Percentiles rank a stretch among this genome's conserved stretches.
Evolutionary conservation across 2,329 filamentous ascomycete genomes (phyloP).

Genomic region (Pseudogymnoascus sp.): DNA sequence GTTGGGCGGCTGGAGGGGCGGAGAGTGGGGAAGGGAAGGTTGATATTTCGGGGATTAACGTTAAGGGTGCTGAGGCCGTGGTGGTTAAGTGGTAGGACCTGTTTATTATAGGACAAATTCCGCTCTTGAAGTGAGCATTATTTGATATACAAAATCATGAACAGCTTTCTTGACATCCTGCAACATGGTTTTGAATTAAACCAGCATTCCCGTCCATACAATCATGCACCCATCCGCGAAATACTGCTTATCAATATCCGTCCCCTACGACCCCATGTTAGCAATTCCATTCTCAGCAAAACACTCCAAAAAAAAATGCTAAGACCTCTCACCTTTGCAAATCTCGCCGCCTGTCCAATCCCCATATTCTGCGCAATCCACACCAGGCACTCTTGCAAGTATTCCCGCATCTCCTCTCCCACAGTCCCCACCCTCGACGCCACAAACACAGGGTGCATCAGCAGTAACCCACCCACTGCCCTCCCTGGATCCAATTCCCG

Average conservation of each 20-base stretch:
- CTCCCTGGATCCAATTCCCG: slow-evolving; percentile 13
- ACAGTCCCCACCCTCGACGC: slow-evolving; percentile 15
- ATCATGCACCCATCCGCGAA: slow-evolving; percentile 18
- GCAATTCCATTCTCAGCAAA: neutral
- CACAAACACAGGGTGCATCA: slow-evolving; percentile 22
- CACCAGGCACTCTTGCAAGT: slow-evolving; percentile 17
- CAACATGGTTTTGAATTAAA: neutral
- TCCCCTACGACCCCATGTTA: neutral
- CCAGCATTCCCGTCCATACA: slow-evolving; percentile 17
- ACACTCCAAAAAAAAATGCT: neutral
- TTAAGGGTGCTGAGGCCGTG: neutral
- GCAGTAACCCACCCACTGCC: slow-evolving; percentile 20
- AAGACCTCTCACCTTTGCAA: slow-evolving; percentile 19
- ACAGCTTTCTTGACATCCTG: neutral
- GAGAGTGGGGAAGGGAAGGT: neutral
- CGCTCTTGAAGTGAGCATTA: neutral
- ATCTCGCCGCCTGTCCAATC: slow-evolving; percentile 20
- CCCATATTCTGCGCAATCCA: slow-evolving; percentile 25
- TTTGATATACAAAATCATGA: neutral
- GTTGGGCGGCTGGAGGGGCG: slow-evolving; percentile 13
- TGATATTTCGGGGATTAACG: slow-evolving; percentile 7
- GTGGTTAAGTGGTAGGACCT: neutral
- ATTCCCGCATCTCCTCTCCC: slow-evolving; percentile 10
- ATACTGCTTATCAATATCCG: slow-evolving; percentile 14
- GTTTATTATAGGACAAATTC: neutral